Conservation (phyloP, 2,329 filamentous ascomycete species). For the Didymella exigua region DNA sequence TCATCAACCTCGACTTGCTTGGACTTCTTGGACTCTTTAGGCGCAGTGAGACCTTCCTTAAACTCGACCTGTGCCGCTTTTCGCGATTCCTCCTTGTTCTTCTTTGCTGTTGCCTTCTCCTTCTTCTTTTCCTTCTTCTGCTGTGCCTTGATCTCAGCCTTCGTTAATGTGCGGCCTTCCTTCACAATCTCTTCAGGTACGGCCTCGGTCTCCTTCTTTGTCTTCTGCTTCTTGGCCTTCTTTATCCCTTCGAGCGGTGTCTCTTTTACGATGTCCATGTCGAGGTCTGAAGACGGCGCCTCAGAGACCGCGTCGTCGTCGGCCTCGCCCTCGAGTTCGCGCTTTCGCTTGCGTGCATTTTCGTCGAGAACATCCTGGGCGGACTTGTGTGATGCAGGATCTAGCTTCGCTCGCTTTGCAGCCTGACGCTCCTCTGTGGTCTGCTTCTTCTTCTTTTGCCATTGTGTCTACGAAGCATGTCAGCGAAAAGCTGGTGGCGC, state of each 20-base stretch:
- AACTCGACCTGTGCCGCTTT: conserved; percentile 41
- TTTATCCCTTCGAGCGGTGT: conserved; percentile 49
- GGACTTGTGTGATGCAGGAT: conserved; percentile 87
- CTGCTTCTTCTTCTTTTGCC: conserved; percentile 95
- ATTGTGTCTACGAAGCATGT: conserved; percentile 72
- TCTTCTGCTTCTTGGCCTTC: conserved; percentile 54
- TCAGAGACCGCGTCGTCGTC: conserved; percentile 26
- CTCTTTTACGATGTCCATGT: conserved; percentile 45
- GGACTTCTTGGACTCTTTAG: conserved; percentile 33
- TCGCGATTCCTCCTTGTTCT: conserved; percentile 42
- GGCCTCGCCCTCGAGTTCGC: conserved; percentile 66
- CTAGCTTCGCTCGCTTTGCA: conserved; percentile 81
- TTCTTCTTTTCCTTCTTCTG: conserved; percentile 55
- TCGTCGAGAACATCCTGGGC: conserved; percentile 95
- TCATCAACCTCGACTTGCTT: conserved; percentile 33
- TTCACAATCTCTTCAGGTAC: conserved; percentile 34
- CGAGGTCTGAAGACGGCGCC: conserved; percentile 40
- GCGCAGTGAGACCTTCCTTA: conserved; percentile 29
- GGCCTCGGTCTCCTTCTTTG: conserved; percentile 38
- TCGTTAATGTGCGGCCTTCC: conserved; percentile 46
- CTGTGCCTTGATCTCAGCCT: conserved; percentile 51
- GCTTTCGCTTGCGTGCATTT: conserved; percentile 74
- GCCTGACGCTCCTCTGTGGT: conserved; percentile 74
- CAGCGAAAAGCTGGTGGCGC: conserved; percentile 16
- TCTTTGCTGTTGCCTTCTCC: conserved; percentile 51